Percentiles rank a stretch among this genome's conserved stretches.
These are phyloP conservation scores for Podospora comata DNA, from an alignment of 495 filamentous ascomycete genomes.

Conservation along the genomic window DNA sequence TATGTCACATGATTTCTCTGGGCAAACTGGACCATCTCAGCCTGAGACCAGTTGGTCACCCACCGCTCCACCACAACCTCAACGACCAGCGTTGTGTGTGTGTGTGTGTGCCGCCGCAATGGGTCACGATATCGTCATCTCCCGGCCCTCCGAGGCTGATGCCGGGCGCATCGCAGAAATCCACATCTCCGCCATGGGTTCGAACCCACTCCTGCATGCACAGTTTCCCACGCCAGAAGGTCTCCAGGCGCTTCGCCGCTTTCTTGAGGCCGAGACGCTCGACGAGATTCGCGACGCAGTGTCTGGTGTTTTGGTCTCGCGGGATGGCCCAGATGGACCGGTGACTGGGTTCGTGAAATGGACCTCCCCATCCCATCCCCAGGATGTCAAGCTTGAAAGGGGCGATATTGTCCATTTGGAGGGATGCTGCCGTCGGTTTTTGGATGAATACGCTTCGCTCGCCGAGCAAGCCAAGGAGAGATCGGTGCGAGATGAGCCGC, in stretches of 20 bases:
- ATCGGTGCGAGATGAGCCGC: conserved; percentile 14
- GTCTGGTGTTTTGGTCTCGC: conserved; percentile 35
- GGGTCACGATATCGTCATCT: conserved; percentile 15
- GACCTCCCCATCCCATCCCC: conserved; percentile 30
- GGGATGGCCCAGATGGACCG: conserved; percentile 24
- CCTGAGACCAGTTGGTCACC: not conserved
- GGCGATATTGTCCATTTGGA: conserved; percentile 15
- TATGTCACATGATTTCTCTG: not conserved
- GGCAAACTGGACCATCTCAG: not conserved
- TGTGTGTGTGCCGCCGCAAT: not conserved
- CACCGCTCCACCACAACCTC: not conserved
- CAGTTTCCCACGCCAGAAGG: conserved; percentile 42
- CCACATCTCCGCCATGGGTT: conserved; percentile 43
- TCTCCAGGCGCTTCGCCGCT: conserved; percentile 22
- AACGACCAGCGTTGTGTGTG: not conserved
- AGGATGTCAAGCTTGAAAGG: conserved; percentile 25
- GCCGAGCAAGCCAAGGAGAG: conserved; percentile 33
- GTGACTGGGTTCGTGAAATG: conserved; percentile 43
- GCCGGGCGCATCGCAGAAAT: conserved; percentile 43
- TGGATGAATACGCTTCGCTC: conserved; percentile 34
- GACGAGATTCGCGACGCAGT: conserved; percentile 26
- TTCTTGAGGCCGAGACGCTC: conserved; percentile 30
- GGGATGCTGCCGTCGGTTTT: conserved; percentile 27
- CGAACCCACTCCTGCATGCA: conserved; percentile 39
- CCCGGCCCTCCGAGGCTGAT: conserved; percentile 23